Percentiles rank a stretch among this genome's conserved stretches.
Conservation (phyloP, 2,329 filamentous ascomycete genomes). For the Bipolaris sorokiniana region DNA sequence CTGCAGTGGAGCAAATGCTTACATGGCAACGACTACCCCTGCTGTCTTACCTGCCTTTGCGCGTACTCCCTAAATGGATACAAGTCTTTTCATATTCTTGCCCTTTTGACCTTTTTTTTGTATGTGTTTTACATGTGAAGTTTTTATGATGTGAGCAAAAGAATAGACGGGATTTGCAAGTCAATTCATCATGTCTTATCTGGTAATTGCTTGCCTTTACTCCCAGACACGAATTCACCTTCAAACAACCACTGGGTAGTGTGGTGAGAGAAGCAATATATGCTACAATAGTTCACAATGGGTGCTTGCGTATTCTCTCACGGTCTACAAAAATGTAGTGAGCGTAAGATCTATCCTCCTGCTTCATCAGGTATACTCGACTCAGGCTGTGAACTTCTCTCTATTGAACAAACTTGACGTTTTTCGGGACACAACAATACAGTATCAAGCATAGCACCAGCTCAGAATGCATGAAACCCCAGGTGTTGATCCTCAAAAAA, state of each 20-base stretch:
- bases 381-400: neutral
- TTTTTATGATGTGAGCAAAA: no score
- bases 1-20: slow-evolving; percentile 19
- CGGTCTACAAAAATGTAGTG: no score
- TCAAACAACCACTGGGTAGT: neutral
- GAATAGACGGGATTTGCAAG: no score
- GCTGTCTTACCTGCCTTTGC: slow-evolving; percentile 31
- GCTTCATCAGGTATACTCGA: neutral
- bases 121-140: neutral
- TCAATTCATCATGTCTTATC: no score
- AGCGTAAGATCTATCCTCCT: neutral
- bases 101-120: neutral
- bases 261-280: neutral
- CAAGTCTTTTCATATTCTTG: slow-evolving; percentile 3
- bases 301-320: no score
- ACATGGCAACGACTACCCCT: slow-evolving; percentile 27
- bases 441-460: neutral
- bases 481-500: neutral
- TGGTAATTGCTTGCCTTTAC: neutral
- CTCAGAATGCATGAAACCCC: neutral
- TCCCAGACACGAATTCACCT: neutral
- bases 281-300: no score
- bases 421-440: no score
- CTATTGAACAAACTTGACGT: neutral
- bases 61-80: slow-evolving; percentile 22